Conservation (phyloP, 1,139 yeast genomes). For the Hyphopichia fennica region DNA sequence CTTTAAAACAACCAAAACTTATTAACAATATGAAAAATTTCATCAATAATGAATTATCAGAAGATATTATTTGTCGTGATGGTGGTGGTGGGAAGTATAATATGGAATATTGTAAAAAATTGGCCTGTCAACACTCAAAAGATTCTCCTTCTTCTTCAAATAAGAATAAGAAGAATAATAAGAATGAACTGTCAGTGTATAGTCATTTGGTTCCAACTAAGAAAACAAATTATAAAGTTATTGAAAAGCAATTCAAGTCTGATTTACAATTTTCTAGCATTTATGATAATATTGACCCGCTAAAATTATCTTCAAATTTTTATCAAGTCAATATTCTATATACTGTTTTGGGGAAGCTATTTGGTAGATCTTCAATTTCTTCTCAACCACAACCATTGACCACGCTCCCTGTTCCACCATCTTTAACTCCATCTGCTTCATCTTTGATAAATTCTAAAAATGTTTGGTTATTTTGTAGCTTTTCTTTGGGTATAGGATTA, state of each 20-base stretch:
- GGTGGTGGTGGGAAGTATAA: slow-evolving; percentile 4
- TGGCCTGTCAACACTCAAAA: background rate
- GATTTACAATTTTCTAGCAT: slow-evolving; percentile 29
- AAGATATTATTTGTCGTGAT: background rate
- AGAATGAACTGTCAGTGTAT: slow-evolving; percentile 14
- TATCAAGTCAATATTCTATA: slow-evolving; percentile 17
- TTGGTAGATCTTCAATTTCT: slow-evolving; percentile 5
- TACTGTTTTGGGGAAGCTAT: slow-evolving; percentile 14
- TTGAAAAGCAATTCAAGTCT: slow-evolving; percentile 32
- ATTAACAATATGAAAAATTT: slow-evolving; percentile 25
- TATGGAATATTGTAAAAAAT: slow-evolving; percentile 4
- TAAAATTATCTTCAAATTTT: slow-evolving; percentile 27
- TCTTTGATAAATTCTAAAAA: slow-evolving; percentile 6
- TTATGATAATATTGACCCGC: slow-evolving; percentile 30
- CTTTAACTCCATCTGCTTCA: background rate
- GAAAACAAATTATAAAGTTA: slow-evolving; percentile 29
- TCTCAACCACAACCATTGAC: background rate
- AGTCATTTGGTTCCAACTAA: slow-evolving; percentile 23
- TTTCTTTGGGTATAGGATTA: slow-evolving; percentile 37
- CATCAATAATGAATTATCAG: slow-evolving; percentile 24
- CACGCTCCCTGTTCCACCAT: background rate
- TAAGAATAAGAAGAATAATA: background rate
- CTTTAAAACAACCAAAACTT: slow-evolving; percentile 27
- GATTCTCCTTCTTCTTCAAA: background rate
- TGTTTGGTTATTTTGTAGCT: slow-evolving; percentile 30